Conservation (phyloP, 2,329 filamentous ascomycete species). For the Aspergillus pseudoviridinutans region DNA sequence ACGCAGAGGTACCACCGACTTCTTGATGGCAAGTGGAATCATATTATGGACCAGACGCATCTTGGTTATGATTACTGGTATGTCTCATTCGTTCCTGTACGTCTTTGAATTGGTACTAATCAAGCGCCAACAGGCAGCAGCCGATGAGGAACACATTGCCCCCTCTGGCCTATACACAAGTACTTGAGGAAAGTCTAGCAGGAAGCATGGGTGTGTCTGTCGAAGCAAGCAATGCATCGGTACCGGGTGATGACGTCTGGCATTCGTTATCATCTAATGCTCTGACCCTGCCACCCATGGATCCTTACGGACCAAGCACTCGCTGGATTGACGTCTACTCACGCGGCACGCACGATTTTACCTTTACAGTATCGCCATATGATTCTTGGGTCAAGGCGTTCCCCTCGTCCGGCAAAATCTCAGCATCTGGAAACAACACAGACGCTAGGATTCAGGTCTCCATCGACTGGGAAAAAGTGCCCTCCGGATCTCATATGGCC, state of each 20-base stretch:
- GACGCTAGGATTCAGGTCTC: slow-evolving; percentile 54
- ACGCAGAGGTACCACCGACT: slow-evolving; percentile 56
- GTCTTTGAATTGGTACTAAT: slow-evolving; percentile 35
- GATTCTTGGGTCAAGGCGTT: slow-evolving; percentile 52
- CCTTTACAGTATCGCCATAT: slow-evolving; percentile 50
- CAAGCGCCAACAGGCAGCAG: slow-evolving; percentile 55
- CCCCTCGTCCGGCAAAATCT: slow-evolving; percentile 48
- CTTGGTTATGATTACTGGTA: slow-evolving; percentile 47
- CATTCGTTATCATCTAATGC: slow-evolving; percentile 52
- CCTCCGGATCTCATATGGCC: slow-evolving; percentile 30
- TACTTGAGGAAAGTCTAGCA: slow-evolving; percentile 53
- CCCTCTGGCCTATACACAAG: slow-evolving; percentile 57
- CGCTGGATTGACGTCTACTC: slow-evolving; percentile 64
- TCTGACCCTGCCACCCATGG: slow-evolving; percentile 54
- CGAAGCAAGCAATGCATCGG: slow-evolving; percentile 62
- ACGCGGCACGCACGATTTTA: slow-evolving; percentile 52
- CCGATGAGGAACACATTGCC: slow-evolving; percentile 68
- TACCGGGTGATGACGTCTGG: slow-evolving; percentile 63
- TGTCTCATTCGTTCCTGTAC: neutral
- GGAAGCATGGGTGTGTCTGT: slow-evolving; percentile 62
- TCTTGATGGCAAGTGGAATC: slow-evolving; percentile 59
- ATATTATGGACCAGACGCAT: slow-evolving; percentile 57
- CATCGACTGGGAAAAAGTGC: slow-evolving; percentile 53
- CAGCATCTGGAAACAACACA: slow-evolving; percentile 35
- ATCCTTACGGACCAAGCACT: slow-evolving; percentile 53